These are phyloP conservation scores for Selaginella moellendorffii DNA, from an alignment of 75 land plant species.

Conservation along the genomic window DNA sequence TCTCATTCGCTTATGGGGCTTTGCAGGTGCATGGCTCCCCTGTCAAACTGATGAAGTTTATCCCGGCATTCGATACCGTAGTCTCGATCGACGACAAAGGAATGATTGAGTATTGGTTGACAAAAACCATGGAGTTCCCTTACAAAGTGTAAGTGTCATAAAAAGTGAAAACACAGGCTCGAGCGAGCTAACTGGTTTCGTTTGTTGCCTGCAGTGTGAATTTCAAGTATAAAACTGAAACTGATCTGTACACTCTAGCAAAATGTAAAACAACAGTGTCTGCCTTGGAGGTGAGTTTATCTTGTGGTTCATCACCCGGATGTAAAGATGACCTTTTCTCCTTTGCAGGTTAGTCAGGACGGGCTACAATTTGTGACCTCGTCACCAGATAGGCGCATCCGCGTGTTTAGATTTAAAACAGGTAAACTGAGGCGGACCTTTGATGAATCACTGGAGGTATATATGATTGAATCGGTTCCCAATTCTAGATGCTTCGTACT, in stretches of 20 bases:
- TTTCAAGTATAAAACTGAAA: slow-evolving; percentile 84
- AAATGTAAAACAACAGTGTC: slow-evolving; percentile 78
- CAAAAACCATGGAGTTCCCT: slow-evolving; percentile 70
- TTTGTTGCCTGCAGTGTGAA: slow-evolving; percentile 37
- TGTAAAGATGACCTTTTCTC: not conserved
- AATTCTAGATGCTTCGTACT: slow-evolving; percentile 14
- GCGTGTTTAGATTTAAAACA: slow-evolving; percentile 86
- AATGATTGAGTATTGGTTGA: slow-evolving; percentile 81
- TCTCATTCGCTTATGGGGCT: not conserved
- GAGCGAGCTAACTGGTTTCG: too few relatives aligned
- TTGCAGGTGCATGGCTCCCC: slow-evolving; percentile 64
- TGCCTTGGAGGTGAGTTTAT: slow-evolving; percentile 57
- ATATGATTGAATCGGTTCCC: not conserved
- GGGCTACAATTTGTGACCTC: slow-evolving; percentile 90
- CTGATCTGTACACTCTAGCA: slow-evolving; percentile 67
- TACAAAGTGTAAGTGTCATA: slow-evolving; percentile 54
- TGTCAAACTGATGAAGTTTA: slow-evolving; percentile 67
- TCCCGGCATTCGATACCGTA: slow-evolving; percentile 51
- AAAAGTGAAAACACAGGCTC: too few relatives aligned
- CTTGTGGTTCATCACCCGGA: not conserved
- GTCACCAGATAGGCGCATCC: slow-evolving; percentile 86
- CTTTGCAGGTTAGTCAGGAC: slow-evolving; percentile 74
- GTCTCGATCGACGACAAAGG: slow-evolving; percentile 84
- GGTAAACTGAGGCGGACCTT: slow-evolving; percentile 90
- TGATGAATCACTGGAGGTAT: slow-evolving; percentile 99